Evolutionary conservation across 306 rosid genomes (phyloP), one percentile per base, ranked within the genome.

Genomic region (Malus sieversii): DNA sequence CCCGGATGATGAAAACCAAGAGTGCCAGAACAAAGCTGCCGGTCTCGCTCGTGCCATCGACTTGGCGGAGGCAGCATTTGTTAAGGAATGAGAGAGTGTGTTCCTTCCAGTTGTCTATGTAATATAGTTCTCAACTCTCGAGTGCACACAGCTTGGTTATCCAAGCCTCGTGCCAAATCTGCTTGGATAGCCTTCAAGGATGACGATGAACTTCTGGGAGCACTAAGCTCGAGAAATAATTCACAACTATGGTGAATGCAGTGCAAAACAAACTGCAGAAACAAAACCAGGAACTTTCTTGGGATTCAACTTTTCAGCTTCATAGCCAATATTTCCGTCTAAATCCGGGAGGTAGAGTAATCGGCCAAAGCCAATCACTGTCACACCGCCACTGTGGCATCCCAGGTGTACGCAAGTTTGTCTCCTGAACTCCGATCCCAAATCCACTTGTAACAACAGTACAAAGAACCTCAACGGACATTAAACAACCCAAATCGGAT

Each of bases 1-100:
- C 20, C 97, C 98, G 6, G 91, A 83, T 0, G 97, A 88, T 16
- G 97, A 93, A 65, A 81, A 87, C 78, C 89, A 75, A 40, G 98
- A 93, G 70, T 93, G 98, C 73, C 98, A 87, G 72, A 86, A 89
- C 93, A 93, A 93, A 88, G 98, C 97, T 66, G 98, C 98, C 1
- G 98, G 73, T 71, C 95, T 93, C 18, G 89, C 93, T 69, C 95
- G 95, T 38, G 85, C 98, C 79, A 93, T 93, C 10, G 97, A 89
- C 84, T 85, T 93, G 82, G 97, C 98, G 0, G 97, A 93, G 76
- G 78, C 87, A 0, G 90, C 95, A 8, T 93, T 93, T 79, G 88
- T 93, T 33, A 48, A 86, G 45, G 70, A 79, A 35, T 79, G 82
- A 82, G 4, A 58, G 1, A 25, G 33, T 4, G 25, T 12, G 42